These are phyloP conservation scores for Codiaeum variegatum DNA, from an alignment of 441 rosid genomes.

Conservation along the genomic window DNA sequence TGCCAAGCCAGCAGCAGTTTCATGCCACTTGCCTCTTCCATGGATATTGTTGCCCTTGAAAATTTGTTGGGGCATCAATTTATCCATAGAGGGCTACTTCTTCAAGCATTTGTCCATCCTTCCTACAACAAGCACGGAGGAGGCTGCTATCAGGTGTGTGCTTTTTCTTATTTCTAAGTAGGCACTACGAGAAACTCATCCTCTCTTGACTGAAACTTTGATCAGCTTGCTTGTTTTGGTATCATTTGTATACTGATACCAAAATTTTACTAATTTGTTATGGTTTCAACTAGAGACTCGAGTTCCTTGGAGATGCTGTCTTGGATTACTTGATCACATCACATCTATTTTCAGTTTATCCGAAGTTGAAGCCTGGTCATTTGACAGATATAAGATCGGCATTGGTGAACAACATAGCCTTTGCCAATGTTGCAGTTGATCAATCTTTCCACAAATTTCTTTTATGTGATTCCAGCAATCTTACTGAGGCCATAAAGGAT, in stretches of 20 bases:
- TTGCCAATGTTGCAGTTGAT: conserved; percentile 71
- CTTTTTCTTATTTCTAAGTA: conserved; percentile 12
- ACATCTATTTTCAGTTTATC: conserved; percentile 72
- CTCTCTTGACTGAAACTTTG: too few species aligned
- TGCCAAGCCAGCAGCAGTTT: conserved; percentile 55
- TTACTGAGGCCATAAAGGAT: conserved; percentile 50
- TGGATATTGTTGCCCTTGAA: conserved; percentile 54
- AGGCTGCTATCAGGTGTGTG: conserved; percentile 91
- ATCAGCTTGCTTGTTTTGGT: conserved; percentile 8
- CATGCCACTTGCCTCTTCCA: conserved; percentile 47
- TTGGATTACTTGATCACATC: conserved; percentile 93
- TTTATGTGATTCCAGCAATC: conserved; percentile 57
- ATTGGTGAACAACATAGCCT: conserved; percentile 76
- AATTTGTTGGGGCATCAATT: conserved; percentile 49
- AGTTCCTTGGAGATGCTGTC: conserved; percentile 98
- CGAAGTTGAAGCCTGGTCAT: conserved; percentile 89
- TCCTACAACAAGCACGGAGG: conserved; percentile 82
- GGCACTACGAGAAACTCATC: neutral
- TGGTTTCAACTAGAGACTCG: conserved; percentile 67
- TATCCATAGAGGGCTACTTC: conserved; percentile 71
- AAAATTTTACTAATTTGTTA: conserved; percentile 20
- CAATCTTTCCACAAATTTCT: conserved; percentile 59
- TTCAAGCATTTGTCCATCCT: conserved; percentile 91
- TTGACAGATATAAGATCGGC: conserved; percentile 89
- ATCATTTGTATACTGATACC: conserved; percentile 23